Conservation (phyloP, 805 yeast species). For the Starmerella vitae region DNA sequence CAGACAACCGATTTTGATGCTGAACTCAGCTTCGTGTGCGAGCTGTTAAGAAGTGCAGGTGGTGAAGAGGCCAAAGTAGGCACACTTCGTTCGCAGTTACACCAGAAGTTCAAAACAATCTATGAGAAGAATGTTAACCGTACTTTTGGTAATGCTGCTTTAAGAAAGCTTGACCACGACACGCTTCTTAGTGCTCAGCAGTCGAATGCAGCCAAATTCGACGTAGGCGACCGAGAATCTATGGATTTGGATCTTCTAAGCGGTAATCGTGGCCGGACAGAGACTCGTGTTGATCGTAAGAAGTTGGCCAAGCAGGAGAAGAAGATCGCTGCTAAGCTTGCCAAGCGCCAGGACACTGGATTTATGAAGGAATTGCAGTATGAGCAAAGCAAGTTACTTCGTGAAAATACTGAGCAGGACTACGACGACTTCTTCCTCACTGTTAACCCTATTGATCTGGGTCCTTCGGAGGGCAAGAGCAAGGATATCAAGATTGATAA, state of each 20-base stretch:
- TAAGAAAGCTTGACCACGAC: conserved; percentile 59
- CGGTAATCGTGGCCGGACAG: conserved; percentile 70
- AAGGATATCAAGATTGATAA: conserved; percentile 89
- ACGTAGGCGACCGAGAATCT: conserved; percentile 30
- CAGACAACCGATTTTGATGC: conserved; percentile 50
- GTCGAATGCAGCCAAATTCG: conserved; percentile 63
- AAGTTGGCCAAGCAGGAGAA: conserved; percentile 94
- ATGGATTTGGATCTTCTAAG: conserved; percentile 65
- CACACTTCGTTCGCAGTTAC: conserved; percentile 38
- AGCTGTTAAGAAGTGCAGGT: conserved; percentile 67
- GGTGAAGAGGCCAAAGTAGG: conserved; percentile 49
- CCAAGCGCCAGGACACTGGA: conserved; percentile 44
- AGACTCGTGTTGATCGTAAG: conserved; percentile 89
- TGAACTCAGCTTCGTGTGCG: conserved; percentile 57
- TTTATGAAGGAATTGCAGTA: conserved; percentile 26
- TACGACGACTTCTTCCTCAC: conserved; percentile 91
- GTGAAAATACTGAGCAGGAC: conserved; percentile 49
- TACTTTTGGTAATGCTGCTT: conserved; percentile 59
- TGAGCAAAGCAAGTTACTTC: conserved; percentile 78
- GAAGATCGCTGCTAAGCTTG: conserved; percentile 93
- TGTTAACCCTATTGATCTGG: conserved; percentile 86
- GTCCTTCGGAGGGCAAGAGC: conserved; percentile 56
- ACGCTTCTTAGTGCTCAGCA: conserved; percentile 59
- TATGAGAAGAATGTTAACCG: conserved; percentile 31
- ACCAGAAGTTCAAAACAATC: conserved; percentile 37